Evolutionary conservation across 306 rosid species (phyloP).

Genomic region (Potentilla sterilis): DNA sequence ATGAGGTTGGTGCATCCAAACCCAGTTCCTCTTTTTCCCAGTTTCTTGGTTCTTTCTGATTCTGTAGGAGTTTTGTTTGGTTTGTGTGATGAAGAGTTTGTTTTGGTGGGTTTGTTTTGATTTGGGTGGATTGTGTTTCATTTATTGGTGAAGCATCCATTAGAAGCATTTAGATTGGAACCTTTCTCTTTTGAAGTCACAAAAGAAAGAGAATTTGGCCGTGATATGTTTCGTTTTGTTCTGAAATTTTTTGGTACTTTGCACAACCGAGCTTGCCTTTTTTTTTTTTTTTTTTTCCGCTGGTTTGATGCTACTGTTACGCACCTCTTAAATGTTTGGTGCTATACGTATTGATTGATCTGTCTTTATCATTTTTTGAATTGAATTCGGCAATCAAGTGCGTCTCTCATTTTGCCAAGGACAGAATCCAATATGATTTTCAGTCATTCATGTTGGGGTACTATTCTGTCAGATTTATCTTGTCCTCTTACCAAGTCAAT

Average conservation of each 20-base stretch:
- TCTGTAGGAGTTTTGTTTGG: not conserved
- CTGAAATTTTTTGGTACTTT: not conserved
- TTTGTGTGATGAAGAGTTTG: not conserved
- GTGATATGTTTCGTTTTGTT: not conserved
- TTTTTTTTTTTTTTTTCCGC: not conserved
- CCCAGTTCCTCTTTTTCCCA: constrained; percentile 4
- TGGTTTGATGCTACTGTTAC: not conserved
- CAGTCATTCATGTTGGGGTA: not conserved
- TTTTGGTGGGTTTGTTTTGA: not conserved
- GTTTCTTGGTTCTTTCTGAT: constrained; percentile 7
- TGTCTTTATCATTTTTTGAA: not conserved
- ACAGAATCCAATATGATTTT: not conserved
- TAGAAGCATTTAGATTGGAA: not conserved
- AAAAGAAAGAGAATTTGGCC: not conserved
- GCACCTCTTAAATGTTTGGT: constrained; percentile 2
- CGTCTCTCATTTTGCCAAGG: not conserved
- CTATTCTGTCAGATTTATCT: not conserved
- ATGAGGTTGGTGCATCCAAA: constrained; percentile 26
- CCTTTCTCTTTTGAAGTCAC: not conserved
- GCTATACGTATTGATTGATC: constrained; percentile 2
- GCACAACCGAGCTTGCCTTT: not conserved
- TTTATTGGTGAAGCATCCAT: not conserved
- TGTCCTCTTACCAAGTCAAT: not conserved
- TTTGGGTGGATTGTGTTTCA: constrained; percentile 5
- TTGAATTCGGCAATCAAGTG: not conserved